Conservation (phyloP, 768 basidiomycete genomes). For the Dictyophora rubrovolvata region DNA sequence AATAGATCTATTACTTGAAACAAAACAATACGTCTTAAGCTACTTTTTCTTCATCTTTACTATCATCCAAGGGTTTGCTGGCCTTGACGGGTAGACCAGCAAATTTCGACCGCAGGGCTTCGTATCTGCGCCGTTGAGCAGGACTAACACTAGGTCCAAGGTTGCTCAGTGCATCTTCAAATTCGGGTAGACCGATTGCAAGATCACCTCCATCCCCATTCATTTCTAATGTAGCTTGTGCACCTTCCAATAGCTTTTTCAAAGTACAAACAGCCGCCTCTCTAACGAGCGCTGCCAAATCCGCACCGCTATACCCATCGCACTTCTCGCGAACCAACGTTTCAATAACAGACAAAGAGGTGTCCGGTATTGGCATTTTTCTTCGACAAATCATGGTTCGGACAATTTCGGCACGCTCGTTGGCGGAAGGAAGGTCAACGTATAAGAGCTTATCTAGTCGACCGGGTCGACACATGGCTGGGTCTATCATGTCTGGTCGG, state of each 20-base stretch:
- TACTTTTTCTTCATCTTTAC: slow-evolving; percentile 13
- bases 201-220: slow-evolving; percentile 15
- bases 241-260: slow-evolving; percentile 30
- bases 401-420: slow-evolving; percentile 77
- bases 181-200: slow-evolving; percentile 55
- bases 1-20: slow-evolving; percentile 19
- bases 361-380: slow-evolving; percentile 51
- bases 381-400: slow-evolving; percentile 51
- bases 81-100: slow-evolving; percentile 60
- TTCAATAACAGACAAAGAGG: slow-evolving; percentile 23
- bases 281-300: slow-evolving; percentile 77
- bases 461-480: slow-evolving; percentile 95
- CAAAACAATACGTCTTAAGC: not conserved
- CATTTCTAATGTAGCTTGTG: slow-evolving; percentile 22
- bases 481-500: slow-evolving; percentile 94
- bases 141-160: slow-evolving; percentile 78
- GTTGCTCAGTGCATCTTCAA: slow-evolving; percentile 63
- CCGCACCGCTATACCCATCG: slow-evolving; percentile 89
- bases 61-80: slow-evolving; percentile 30
- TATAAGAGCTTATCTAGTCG: slow-evolving; percentile 90
- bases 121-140: slow-evolving; percentile 75
- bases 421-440: slow-evolving; percentile 69
- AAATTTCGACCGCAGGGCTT: slow-evolving; percentile 70
- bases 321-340: slow-evolving; percentile 50
- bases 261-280: slow-evolving; percentile 87